Evolutionary conservation across 2,329 filamentous ascomycete species (phyloP), one percentile per base, ranked within the genome.

Genomic region (Ophiostoma sp.): DNA sequence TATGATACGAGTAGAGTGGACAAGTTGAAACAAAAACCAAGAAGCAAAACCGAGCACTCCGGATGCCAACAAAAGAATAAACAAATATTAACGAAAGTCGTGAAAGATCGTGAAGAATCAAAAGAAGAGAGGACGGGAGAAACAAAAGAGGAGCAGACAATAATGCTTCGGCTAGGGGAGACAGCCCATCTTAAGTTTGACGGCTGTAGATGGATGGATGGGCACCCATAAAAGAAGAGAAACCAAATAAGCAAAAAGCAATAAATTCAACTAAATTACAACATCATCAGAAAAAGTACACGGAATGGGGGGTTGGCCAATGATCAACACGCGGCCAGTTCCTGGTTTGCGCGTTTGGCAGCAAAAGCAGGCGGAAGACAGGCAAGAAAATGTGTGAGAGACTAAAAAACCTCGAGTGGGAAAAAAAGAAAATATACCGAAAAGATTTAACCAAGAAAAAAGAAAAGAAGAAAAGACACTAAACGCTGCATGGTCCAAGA

Each of bases 401-500:
- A 41, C 27, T 40, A 62, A 63, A 63, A 63, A 42, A 42, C 5
- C 16, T 38, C 27, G 55, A 42, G 60, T 14, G 38, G 16, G 60
- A 63, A 63, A 63, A 42, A 42, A 42, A 27, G 27, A 27, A 27
- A 27, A 27, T 27, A 27, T 27, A 2, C 27, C 27, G 38, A 40
- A 63, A 63, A 63, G 14, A 63, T 16, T 41, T n/a, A 16, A n/a
- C 38, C 6, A 58, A n/a, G 12, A 42, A 40, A 63, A 63, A 42
- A 36, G 36, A 9, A 63, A 52, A 42, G 44, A 65, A 14, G 38
- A 11, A 64, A 64, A 42, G 60, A 14, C 4, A 69, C n/a, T 47
- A 62, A 44, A 69, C 27, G 49, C 66, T 60, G 58, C 66, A 66
- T 8, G 47, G 47, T 66, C 64, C n/a, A 67, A 65, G 60, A 70